Conservation (phyloP, 2,329 filamentous ascomycete species). For the Neofusicoccum sp. region DNA sequence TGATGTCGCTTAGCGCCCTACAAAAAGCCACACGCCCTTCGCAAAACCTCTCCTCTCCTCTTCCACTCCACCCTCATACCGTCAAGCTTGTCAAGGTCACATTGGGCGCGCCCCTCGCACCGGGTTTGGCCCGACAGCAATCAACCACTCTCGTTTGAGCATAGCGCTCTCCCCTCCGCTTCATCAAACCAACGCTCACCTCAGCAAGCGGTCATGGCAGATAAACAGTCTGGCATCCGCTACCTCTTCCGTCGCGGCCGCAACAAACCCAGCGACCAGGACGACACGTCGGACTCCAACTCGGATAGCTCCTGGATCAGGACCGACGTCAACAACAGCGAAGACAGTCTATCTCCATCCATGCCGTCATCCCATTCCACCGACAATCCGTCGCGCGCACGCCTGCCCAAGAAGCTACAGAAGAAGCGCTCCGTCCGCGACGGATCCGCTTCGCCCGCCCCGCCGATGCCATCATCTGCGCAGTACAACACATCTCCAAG, state of each 20-base stretch:
- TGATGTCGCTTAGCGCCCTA: neutral
- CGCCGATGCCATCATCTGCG: neutral
- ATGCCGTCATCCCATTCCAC: neutral
- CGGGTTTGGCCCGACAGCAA: neutral
- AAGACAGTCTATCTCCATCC: neutral
- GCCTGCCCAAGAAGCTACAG: neutral
- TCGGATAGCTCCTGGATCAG: neutral
- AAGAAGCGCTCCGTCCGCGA: neutral
- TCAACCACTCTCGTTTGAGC: neutral
- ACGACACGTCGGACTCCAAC: neutral
- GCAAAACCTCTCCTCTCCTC: neutral
- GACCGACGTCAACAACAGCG: neutral
- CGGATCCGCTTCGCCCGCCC: neutral
- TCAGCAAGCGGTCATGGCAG: neutral
- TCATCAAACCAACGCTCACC: neutral
- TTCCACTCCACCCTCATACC: neutral
- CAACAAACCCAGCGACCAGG: neutral
- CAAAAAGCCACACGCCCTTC: neutral
- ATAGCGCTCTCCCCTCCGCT: neutral
- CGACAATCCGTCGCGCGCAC: neutral
- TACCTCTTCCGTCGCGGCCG: conserved; percentile 1
- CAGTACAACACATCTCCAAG: neutral
- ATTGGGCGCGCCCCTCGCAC: neutral
- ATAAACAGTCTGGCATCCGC: conserved; percentile 3
- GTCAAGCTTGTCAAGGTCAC: neutral